These are phyloP conservation scores for Aspergillaceae sp. DNA, from an alignment of 2,329 filamentous ascomycete species.

Conservation along the genomic window DNA sequence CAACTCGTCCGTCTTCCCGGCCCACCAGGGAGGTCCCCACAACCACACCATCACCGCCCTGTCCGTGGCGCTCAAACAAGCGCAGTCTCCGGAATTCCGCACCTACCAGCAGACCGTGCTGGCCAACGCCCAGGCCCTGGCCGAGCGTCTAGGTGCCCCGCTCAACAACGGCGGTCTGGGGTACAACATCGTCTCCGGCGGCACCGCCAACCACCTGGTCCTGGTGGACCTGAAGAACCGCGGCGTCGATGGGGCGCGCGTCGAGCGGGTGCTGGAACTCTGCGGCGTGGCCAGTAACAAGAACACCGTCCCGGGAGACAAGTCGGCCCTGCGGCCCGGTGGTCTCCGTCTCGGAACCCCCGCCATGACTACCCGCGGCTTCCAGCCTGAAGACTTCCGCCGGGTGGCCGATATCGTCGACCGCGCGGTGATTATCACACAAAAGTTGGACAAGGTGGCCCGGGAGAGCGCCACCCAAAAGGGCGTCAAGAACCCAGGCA, in stretches of 20 bases:
- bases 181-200: conserved; percentile 90
- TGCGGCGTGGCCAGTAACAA: conserved; percentile 98
- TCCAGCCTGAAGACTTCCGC: conserved; percentile 78
- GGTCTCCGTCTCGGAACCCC: conserved; percentile 91
- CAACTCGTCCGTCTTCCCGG: conserved; percentile 98
- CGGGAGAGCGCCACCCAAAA: conserved; percentile 67
- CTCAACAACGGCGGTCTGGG: conserved; percentile 62
- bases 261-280: conserved; percentile 82
- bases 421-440: conserved; percentile 69
- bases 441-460: conserved; percentile 60
- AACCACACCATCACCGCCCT: conserved; percentile 99
- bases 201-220: conserved; percentile 97
- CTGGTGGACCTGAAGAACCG: conserved; percentile 86
- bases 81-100: conserved; percentile 81
- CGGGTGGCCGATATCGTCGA: conserved; percentile 80
- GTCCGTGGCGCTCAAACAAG: conserved; percentile 90
- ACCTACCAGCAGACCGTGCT: conserved; percentile 89
- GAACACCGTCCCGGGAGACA: conserved; percentile 95
- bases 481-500: conserved; percentile 92
- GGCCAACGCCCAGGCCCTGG: conserved; percentile 85
- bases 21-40: conserved; percentile 96
- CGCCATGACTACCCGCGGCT: conserved; percentile 96
- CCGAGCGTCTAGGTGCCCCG: conserved; percentile 61
- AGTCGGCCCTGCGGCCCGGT: conserved; percentile 84
- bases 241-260: conserved; percentile 79